Percentiles rank a stretch among this genome's conserved stretches.
Evolutionary conservation across 257 asterid genomes (phyloP).

Genomic region (Voacanga thouarsii): DNA sequence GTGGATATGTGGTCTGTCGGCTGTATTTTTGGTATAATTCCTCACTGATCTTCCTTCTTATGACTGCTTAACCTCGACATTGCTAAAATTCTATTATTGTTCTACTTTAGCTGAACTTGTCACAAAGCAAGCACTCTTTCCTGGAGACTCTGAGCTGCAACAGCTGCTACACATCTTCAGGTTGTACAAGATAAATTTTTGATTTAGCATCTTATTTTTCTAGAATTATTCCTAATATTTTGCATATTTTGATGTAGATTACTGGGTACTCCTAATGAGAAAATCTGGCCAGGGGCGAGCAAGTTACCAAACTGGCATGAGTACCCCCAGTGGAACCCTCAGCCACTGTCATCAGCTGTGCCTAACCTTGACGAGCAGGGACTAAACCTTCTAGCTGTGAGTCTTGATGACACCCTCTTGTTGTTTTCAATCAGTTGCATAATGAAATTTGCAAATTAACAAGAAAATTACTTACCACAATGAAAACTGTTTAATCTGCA

Average conservation of each 20-base stretch:
- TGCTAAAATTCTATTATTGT: constrained; percentile 5
- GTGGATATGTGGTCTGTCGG: constrained; percentile 99
- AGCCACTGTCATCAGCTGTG: constrained; percentile 68
- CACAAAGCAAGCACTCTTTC: constrained; percentile 81
- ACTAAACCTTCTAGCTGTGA: constrained; percentile 62
- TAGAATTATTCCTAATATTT: not conserved
- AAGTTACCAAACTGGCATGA: constrained; percentile 94
- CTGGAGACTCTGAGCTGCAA: constrained; percentile 96
- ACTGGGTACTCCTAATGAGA: constrained; percentile 86
- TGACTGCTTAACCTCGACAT: not conserved
- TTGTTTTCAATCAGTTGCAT: not conserved
- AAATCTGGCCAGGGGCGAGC: constrained; percentile 91
- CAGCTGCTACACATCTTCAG: constrained; percentile 98
- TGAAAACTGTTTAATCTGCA: constrained; percentile 21
- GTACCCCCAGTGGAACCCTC: constrained; percentile 90
- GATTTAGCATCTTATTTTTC: not conserved
- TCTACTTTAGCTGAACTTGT: constrained; percentile 73
- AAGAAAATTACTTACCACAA: not conserved
- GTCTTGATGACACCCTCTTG: constrained; percentile 12
- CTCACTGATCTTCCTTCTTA: not conserved
- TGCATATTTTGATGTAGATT: constrained; percentile 37
- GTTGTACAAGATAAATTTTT: constrained; percentile 23
- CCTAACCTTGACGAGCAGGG: constrained; percentile 78
- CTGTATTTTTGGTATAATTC: constrained; percentile 82
- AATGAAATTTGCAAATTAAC: not conserved